A percentile compares a stretch with the other conserved stretches of the same genome.
Conservation (phyloP, 208 protist genomes). For the Borovskyia barvae region DNA sequence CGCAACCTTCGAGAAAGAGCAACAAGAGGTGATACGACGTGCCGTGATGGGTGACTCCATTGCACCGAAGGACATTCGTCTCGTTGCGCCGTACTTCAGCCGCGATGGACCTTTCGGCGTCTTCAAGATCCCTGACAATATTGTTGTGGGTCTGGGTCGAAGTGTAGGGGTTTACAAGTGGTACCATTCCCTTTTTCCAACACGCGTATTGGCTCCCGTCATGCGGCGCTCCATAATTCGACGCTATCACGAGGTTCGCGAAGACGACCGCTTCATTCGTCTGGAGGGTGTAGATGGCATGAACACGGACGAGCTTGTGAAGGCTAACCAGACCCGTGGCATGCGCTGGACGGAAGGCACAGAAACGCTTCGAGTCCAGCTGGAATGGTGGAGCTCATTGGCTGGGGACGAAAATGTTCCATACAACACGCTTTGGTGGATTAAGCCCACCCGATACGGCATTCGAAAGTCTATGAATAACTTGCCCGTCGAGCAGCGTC, state of each 20-base stretch:
- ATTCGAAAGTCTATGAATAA: slow-evolving; percentile 84
- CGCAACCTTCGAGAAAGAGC: slow-evolving; percentile 72
- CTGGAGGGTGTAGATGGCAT: slow-evolving; percentile 81
- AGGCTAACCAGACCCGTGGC: slow-evolving; percentile 81
- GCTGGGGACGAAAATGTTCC: slow-evolving; percentile 73
- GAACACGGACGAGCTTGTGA: slow-evolving; percentile 75
- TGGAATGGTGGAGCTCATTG: slow-evolving; percentile 86
- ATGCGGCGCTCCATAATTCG: slow-evolving; percentile 69
- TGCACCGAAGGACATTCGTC: slow-evolving; percentile 67
- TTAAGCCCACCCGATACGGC: slow-evolving; percentile 85
- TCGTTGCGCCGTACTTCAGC: slow-evolving; percentile 75
- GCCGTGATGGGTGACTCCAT: slow-evolving; percentile 76
- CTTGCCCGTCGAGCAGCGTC: slow-evolving; percentile 76
- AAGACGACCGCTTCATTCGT: slow-evolving; percentile 82
- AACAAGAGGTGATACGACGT: slow-evolving; percentile 80
- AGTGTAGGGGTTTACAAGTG: slow-evolving; percentile 74
- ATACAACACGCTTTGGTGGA: slow-evolving; percentile 90
- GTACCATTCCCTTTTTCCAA: slow-evolving; percentile 72
- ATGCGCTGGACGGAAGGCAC: slow-evolving; percentile 87
- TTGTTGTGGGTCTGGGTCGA: slow-evolving; percentile 65
- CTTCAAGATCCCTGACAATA: slow-evolving; percentile 75
- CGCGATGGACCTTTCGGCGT: slow-evolving; percentile 82
- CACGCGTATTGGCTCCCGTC: slow-evolving; percentile 49
- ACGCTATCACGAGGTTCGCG: slow-evolving; percentile 75
- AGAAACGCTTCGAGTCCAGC: slow-evolving; percentile 81